These are phyloP conservation scores for Cercospora zeae-maydis DNA, from an alignment of 2,329 filamentous ascomycete genomes.

Conservation along the genomic window DNA sequence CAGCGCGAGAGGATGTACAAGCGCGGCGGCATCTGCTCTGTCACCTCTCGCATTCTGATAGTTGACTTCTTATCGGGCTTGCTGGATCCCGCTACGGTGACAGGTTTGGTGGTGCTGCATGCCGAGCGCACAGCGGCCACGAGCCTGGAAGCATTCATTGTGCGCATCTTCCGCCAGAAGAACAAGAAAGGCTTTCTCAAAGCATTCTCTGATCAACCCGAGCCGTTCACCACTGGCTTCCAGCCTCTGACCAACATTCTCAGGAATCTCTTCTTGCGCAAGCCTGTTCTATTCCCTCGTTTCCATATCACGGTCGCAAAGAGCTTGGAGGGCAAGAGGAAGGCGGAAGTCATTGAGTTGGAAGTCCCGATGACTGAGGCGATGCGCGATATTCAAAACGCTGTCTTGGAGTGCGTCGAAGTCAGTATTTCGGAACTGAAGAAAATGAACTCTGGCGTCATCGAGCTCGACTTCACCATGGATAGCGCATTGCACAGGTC, in stretches of 20 bases:
- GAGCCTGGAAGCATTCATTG: conserved; percentile 88
- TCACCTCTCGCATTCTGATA: conserved; percentile 91
- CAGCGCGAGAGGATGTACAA: conserved; percentile 89
- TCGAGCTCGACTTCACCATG: conserved; percentile 96
- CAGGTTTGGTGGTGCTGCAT: conserved; percentile 81
- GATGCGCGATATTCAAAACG: conserved; percentile 91
- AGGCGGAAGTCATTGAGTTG: conserved; percentile 93
- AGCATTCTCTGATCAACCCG: conserved; percentile 89
- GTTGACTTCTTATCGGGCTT: conserved; percentile 86
- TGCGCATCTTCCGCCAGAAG: conserved; percentile 88
- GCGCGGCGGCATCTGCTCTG: conserved; percentile 85
- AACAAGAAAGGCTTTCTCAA: conserved; percentile 94
- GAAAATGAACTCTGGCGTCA: conserved; percentile 74
- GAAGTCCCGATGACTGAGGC: conserved; percentile 93
- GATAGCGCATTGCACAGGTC: conserved; percentile 89
- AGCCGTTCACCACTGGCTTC: conserved; percentile 85
- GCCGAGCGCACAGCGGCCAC: conserved; percentile 82
- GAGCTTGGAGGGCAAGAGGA: conserved; percentile 83
- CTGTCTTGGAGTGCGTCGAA: conserved; percentile 93
- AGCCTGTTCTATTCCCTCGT: conserved; percentile 84
- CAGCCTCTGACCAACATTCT: conserved; percentile 85
- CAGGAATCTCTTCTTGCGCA: conserved; percentile 85
- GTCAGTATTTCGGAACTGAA: conserved; percentile 90
- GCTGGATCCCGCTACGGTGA: conserved; percentile 77
- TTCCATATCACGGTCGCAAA: conserved; percentile 89